Evolutionary conservation across 2,329 filamentous ascomycete species (phyloP), one percentile per base, ranked within the genome.

Genomic region (Monilinia vaccinii-corymbosi): DNA sequence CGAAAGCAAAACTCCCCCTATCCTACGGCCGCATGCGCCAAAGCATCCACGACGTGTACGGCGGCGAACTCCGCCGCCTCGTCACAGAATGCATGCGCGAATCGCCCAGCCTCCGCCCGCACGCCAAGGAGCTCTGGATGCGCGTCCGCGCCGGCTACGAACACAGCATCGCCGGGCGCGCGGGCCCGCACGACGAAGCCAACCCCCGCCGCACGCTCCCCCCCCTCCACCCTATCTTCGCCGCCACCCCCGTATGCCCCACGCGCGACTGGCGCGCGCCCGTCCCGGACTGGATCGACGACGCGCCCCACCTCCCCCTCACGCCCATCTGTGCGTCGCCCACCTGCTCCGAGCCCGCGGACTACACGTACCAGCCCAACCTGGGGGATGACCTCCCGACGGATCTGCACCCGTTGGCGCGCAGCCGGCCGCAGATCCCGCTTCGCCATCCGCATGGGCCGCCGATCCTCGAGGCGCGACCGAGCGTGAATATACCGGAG

Each of bases 301-400:
- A 45, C 21, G 34, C 10, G 13, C 8, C 4, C 10, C 8, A 36
- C 2, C 34, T 36, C 32, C 32, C 49, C 1, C 21, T 4, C 21
- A 51, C 49, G 1, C 49, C 49, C 8, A 21, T 5, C 5, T 8
- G 14, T 11, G 1, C 10, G 0, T 25, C 49, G 1, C 49, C 49
- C 4, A 2, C 23, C 9, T 1, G 3, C 1, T 5, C 5, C 10
- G 0, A 28, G 6, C 25, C 3, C 10, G 0, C 5, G 1, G 7
- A 7, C 1, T 23, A 16, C 48, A 2, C 2, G 1, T 5, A 4
- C 34, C 14, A 14, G 11, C 4, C 2, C 6, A 44, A 53, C 13
- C 0, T 1, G 1, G 55, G 44, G 23, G 46, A 50, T 11, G 44
- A 40, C 9, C 34, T 48, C 3, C 45, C 46, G 14, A 2, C 9